Evolutionary conservation across 73 alveolate species (phyloP).

Genomic region (Effrenium voratum): DNA sequence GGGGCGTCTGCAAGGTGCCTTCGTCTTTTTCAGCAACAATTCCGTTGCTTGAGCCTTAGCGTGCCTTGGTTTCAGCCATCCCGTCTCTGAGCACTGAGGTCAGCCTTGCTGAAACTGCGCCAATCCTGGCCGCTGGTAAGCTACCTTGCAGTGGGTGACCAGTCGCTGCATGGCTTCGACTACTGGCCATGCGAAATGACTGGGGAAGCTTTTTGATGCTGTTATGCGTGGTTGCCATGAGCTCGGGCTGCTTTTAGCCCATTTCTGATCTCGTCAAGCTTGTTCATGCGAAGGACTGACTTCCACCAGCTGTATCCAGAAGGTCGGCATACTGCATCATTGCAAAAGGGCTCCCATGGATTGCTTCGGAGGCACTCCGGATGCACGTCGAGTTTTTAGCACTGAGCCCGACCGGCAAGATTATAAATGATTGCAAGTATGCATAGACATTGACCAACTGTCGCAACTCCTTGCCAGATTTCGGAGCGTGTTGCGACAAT

Average conservation of each 20-base stretch:
- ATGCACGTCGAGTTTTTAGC: conserved; percentile 5
- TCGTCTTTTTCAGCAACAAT: too few species aligned
- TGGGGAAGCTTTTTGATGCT: not conserved
- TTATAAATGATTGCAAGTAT: not conserved
- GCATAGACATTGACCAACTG: not conserved
- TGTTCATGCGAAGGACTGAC: not conserved
- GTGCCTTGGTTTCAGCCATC: too few species aligned
- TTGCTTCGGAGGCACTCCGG: not conserved
- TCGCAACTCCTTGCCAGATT: not conserved
- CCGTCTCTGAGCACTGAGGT: not conserved
- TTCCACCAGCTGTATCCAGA: conserved; percentile 17
- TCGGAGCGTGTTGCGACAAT: conserved; percentile 19
- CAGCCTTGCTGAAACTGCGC: not conserved
- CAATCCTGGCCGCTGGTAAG: conserved; percentile 12
- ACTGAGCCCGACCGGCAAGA: not conserved
- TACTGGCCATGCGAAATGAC: conserved; percentile 14
- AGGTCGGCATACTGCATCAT: not conserved
- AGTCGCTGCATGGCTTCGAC: conserved; percentile 14
- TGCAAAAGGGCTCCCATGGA: not conserved
- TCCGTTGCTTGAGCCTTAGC: too few species aligned
- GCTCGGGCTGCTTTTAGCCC: not conserved
- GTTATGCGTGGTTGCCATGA: not conserved
- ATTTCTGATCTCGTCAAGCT: not conserved
- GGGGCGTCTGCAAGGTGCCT: too few species aligned
- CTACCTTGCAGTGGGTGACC: not conserved